A percentile compares a stretch with the other conserved stretches of the same genome.
These are phyloP conservation scores for Coemansia sp. DNA, from an alignment of 192 early-diverging fungal species.

Conservation along the genomic window DNA sequence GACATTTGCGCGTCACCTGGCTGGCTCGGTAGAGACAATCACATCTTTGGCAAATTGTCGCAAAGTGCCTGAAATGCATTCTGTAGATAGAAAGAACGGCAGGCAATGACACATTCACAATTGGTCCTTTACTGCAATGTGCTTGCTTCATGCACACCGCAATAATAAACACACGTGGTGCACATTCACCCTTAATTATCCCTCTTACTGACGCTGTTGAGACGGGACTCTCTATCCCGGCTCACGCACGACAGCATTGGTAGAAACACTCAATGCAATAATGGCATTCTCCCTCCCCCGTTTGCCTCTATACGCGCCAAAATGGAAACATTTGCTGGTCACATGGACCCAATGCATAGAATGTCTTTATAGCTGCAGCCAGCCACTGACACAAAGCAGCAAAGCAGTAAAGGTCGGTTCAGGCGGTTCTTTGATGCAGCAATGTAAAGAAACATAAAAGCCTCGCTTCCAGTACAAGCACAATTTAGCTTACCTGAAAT, in stretches of 20 bases:
- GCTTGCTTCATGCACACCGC: constrained; percentile 6
- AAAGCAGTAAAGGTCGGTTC: neutral
- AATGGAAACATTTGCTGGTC: neutral
- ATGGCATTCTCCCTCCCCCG: neutral
- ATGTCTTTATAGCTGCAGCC: neutral
- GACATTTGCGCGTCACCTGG: constrained; percentile 2
- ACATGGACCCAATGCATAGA: neutral
- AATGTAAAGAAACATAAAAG: neutral
- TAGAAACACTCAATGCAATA: constrained; percentile 6
- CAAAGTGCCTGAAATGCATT: neutral
- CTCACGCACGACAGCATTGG: neutral
- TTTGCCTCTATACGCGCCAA: neutral
- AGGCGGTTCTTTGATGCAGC: neutral
- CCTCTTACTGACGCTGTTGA: neutral
- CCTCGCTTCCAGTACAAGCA: neutral
- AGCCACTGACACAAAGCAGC: neutral
- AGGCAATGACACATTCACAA: neutral
- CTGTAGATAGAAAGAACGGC: neutral
- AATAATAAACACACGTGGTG: constrained; percentile 12
- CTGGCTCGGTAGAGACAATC: neutral
- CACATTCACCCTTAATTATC: constrained; percentile 2
- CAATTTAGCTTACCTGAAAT: constrained; percentile 16
- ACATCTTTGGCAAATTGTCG: neutral
- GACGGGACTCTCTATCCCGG: neutral
- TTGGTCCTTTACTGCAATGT: neutral